Conservation (phyloP, 164 flowering plant genomes). For the Saururus chinensis region DNA sequence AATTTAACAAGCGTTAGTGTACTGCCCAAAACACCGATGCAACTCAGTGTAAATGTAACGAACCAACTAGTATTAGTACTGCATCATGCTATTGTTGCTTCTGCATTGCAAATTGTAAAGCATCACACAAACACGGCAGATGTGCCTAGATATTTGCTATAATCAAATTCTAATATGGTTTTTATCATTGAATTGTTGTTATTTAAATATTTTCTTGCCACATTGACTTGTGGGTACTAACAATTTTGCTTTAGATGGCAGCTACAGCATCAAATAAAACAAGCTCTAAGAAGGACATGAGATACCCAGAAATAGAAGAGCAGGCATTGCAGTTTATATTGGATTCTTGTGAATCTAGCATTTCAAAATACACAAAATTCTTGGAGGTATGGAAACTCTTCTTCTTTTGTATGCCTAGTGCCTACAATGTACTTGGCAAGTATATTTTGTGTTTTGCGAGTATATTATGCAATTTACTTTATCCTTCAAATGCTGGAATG, state of each 20-base stretch:
- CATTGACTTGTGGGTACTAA: neutral
- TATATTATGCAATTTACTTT: neutral
- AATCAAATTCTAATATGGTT: no score
- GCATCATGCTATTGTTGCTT: no score
- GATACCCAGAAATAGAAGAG: constrained; percentile 74
- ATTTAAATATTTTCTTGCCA: neutral
- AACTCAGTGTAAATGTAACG: no score
- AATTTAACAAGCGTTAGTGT: no score
- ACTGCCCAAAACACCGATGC: no score
- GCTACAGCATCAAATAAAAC: constrained; percentile 72
- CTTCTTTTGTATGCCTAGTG: neutral
- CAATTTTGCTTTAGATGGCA: constrained; percentile 57
- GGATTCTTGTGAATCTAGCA: constrained; percentile 82
- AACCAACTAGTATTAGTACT: no score
- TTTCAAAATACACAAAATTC: constrained; percentile 79
- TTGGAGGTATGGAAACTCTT: constrained; percentile 42
- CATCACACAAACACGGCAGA: no score
- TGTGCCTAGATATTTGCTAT: no score
- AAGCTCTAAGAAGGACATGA: constrained; percentile 44
- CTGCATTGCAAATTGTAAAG: no score
- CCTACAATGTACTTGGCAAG: neutral
- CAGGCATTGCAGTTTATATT: constrained; percentile 69
- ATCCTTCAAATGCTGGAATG: no score
- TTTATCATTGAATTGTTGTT: no score
- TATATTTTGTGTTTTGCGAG: neutral